Evolutionary conservation across 768 basidiomycete genomes (phyloP).

Genomic region (Calvatia gigantea): DNA sequence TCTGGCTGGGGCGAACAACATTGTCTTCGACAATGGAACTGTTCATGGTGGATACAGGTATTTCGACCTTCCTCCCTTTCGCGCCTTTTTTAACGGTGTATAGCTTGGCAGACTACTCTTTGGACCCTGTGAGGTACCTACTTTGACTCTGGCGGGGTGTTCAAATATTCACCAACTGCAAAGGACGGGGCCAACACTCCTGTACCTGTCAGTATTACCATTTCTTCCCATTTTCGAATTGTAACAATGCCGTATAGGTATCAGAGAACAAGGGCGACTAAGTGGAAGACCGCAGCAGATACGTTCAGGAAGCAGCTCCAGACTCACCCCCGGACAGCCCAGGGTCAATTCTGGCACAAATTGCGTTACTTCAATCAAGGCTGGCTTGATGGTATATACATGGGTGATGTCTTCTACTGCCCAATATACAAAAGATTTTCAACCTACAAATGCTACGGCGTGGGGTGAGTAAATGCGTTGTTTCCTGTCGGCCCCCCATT

Average conservation of each 20-base stretch:
- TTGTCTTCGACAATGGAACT: constrained; percentile 35
- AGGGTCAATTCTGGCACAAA: constrained; percentile 48
- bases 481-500: neutral
- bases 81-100: neutral
- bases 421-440: constrained; percentile 33
- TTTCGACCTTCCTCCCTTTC: constrained; percentile 9
- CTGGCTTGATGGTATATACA: constrained; percentile 44
- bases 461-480: constrained; percentile 28
- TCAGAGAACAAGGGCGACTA: constrained; percentile 28
- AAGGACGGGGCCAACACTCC: constrained; percentile 36
- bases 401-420: constrained; percentile 45
- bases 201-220: constrained; percentile 29
- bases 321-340: constrained; percentile 37
- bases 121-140: constrained; percentile 32
- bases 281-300: constrained; percentile 41
- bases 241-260: constrained; percentile 21
- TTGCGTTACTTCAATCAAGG: constrained; percentile 39
- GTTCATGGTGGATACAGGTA: constrained; percentile 36
- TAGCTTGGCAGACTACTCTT: constrained; percentile 29
- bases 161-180: neutral
- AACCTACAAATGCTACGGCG: constrained; percentile 32
- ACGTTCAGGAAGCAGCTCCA: constrained; percentile 35
- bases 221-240: neutral
- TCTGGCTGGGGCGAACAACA: constrained; percentile 32
- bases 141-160: neutral